phyloP scores from a whole-genome alignment of 2,329 filamentous ascomycete genomes.

The Apiospora koreana region DNA sequence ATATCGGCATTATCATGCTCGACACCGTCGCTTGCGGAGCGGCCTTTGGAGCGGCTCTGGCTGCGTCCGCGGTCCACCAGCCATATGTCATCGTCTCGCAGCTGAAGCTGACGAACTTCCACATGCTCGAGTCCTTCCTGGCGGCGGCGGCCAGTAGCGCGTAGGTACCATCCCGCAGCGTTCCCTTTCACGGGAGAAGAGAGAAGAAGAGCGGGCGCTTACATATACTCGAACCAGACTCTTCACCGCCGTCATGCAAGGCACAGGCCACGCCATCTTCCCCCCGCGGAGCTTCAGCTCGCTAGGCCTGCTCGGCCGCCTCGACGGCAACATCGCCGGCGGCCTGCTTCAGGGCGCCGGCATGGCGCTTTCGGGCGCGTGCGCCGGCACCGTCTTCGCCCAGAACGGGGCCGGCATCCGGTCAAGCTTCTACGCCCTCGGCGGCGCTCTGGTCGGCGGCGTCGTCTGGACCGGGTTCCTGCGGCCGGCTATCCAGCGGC shows the following conservation, averaged over 20 bases:
- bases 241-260: conserved; percentile 47
- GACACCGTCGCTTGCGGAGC: conserved; percentile 47
- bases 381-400: conserved; percentile 64
- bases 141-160: conserved; percentile 62
- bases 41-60: conserved; percentile 62
- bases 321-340: conserved; percentile 67
- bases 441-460: conserved; percentile 58
- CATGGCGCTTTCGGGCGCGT: conserved; percentile 66
- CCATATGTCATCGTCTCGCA: conserved; percentile 62
- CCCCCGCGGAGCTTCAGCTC: conserved; percentile 52
- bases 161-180: conserved; percentile 41
- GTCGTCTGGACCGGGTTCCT: conserved; percentile 51
- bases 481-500: conserved; percentile 33
- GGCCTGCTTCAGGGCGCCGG: conserved; percentile 64
- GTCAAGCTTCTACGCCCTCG: conserved; percentile 53
- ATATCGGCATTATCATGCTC: background rate
- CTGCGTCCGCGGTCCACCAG: conserved; percentile 60
- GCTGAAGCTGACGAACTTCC: conserved; percentile 61
- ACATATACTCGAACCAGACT: conserved; percentile 32
- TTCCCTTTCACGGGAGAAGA: background rate
- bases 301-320: conserved; percentile 52
- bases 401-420: conserved; percentile 57
- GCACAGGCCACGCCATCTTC: conserved; percentile 42
- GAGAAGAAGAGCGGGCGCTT: background rate
- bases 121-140: conserved; percentile 67